These are phyloP conservation scores for Ustilago trichophora DNA, from an alignment of 1,284 basidiomycete genomes.

Conservation along the genomic window DNA sequence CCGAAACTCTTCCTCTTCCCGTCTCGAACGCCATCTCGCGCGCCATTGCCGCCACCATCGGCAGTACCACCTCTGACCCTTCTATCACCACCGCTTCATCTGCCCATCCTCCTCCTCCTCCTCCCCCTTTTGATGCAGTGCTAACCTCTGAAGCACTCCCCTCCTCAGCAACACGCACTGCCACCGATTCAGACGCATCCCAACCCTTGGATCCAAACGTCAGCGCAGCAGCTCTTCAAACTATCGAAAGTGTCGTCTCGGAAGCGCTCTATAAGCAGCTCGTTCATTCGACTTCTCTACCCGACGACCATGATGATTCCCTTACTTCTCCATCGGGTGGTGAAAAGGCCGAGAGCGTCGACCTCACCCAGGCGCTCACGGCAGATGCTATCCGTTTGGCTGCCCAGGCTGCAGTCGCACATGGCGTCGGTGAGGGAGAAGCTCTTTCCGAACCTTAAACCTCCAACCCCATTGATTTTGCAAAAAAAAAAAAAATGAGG, in stretches of 20 bases:
- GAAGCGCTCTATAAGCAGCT: slow-evolving; percentile 39
- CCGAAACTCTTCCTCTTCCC: slow-evolving; percentile 14
- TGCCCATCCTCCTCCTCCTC: too few species aligned
- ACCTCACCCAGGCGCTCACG: slow-evolving; percentile 19
- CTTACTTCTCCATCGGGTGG: too few species aligned
- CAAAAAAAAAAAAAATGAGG: too few species aligned
- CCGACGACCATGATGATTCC: not conserved
- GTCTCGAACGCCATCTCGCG: slow-evolving; percentile 35
- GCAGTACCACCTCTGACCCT: slow-evolving; percentile 5
- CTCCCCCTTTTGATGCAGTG: not conserved
- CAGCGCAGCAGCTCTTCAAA: slow-evolving; percentile 32
- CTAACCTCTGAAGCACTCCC: slow-evolving; percentile 5
- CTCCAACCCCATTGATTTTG: too few species aligned
- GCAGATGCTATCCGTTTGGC: slow-evolving; percentile 37
- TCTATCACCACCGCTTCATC: too few species aligned
- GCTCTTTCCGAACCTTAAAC: not conserved
- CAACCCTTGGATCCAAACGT: slow-evolving; percentile 24
- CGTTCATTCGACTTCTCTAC: slow-evolving; percentile 11
- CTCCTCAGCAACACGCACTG: not conserved
- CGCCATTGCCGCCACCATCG: slow-evolving; percentile 35
- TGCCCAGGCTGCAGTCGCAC: slow-evolving; percentile 41
- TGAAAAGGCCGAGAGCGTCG: too few species aligned
- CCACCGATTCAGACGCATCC: not conserved
- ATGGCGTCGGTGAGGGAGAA: slow-evolving; percentile 10
- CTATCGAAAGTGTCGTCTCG: slow-evolving; percentile 30